A percentile compares a stretch with the other conserved stretches of the same genome.
Conservation (phyloP, 306 rosid genomes). For the Macrotyloma uniflorum region DNA sequence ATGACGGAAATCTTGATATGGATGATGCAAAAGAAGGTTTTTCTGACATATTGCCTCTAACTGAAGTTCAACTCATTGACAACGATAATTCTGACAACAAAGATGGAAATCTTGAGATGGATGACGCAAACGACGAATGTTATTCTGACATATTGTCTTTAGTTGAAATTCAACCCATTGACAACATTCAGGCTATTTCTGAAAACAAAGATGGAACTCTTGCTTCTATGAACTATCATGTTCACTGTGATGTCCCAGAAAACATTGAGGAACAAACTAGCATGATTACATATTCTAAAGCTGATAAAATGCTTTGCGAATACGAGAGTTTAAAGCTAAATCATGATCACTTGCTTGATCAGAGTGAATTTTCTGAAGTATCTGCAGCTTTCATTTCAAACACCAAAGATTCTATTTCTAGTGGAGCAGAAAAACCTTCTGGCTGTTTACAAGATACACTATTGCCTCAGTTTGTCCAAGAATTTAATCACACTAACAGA, state of each 20-base stretch:
- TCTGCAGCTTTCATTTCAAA: slow-evolving; percentile 30
- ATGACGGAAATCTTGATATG: slow-evolving; percentile 40
- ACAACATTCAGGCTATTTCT: too few relatives aligned
- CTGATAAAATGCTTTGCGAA: slow-evolving; percentile 26
- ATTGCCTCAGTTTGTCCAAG: slow-evolving; percentile 29
- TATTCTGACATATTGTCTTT: slow-evolving; percentile 37
- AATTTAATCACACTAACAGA: slow-evolving; percentile 23
- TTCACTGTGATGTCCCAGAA: slow-evolving; percentile 29
- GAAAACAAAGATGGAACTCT: too few relatives aligned
- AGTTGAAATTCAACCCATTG: slow-evolving; percentile 23
- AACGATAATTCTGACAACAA: too few relatives aligned
- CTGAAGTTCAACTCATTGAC: slow-evolving; percentile 20
- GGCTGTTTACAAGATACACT: slow-evolving; percentile 1
- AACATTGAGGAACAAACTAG: slow-evolving; percentile 34
- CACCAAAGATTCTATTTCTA: background rate
- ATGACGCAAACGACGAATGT: slow-evolving; percentile 16
- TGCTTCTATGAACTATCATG: slow-evolving; percentile 34
- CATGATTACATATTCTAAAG: slow-evolving; percentile 21
- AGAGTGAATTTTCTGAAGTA: slow-evolving; percentile 25
- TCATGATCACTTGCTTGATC: slow-evolving; percentile 21
- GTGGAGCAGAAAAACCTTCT: slow-evolving; percentile 34
- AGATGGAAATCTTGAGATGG: too few relatives aligned
- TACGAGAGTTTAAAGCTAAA: slow-evolving; percentile 32
- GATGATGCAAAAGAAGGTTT: slow-evolving; percentile 36
- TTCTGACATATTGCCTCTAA: slow-evolving; percentile 32